A percentile compares a stretch with the other conserved stretches of the same genome.
phyloP scores from a whole-genome alignment of 2,329 filamentous ascomycete species.

The Aspergillus brunneoviolaceus region DNA sequence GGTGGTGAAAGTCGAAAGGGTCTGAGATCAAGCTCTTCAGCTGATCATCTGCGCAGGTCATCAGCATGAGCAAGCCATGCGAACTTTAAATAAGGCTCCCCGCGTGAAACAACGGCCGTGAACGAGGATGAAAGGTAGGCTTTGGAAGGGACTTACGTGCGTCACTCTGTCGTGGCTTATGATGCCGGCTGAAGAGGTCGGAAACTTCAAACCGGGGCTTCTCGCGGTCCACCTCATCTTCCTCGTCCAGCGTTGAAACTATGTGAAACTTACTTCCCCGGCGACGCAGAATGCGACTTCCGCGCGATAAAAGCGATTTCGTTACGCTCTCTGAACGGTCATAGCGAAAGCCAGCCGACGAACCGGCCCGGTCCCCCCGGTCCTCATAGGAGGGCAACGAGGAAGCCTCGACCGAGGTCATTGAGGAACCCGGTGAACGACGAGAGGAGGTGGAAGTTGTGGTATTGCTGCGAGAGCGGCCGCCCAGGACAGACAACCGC shows the following conservation, averaged over 20 bases:
- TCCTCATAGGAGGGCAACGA: slow-evolving; percentile 35
- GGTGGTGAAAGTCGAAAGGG: slow-evolving; percentile 64
- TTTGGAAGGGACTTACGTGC: slow-evolving; percentile 34
- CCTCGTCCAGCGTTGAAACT: slow-evolving; percentile 41
- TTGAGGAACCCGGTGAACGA: slow-evolving; percentile 48
- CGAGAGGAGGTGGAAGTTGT: slow-evolving; percentile 52
- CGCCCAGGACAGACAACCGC: slow-evolving; percentile 41
- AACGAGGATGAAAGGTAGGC: not conserved
- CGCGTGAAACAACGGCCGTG: not conserved
- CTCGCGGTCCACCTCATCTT: slow-evolving; percentile 37
- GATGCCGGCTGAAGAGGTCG: slow-evolving; percentile 35
- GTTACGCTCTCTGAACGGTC: slow-evolving; percentile 40
- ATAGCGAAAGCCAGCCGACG: slow-evolving; percentile 26
- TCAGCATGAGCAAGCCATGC: slow-evolving; percentile 5
- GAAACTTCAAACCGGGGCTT: slow-evolving; percentile 33
- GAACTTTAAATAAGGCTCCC: not conserved
- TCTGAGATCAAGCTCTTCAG: slow-evolving; percentile 57
- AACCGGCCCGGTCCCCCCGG: slow-evolving; percentile 33
- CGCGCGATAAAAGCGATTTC: slow-evolving; percentile 44
- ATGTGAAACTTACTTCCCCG: slow-evolving; percentile 50
- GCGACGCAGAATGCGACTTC: slow-evolving; percentile 48
- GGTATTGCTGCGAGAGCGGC: slow-evolving; percentile 45
- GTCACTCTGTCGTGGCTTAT: slow-evolving; percentile 32
- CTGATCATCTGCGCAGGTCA: slow-evolving; percentile 34
- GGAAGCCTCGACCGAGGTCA: slow-evolving; percentile 37